These are phyloP conservation scores for Xylaria sp. DNA, from an alignment of 2,329 filamentous ascomycete genomes.

Conservation along the genomic window DNA sequence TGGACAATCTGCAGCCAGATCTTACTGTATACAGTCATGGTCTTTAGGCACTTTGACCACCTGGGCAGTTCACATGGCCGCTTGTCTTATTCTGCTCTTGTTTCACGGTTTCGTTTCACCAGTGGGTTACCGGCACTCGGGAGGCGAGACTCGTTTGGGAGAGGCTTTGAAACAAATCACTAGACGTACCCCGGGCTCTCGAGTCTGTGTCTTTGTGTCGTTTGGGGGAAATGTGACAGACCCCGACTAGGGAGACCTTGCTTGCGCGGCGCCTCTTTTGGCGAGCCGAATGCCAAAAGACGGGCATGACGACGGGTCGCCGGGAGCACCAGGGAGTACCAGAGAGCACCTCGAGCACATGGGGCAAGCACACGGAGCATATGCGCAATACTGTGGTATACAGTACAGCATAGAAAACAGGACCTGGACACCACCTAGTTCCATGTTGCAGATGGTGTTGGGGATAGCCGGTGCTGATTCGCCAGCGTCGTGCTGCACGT, in stretches of 20 bases:
- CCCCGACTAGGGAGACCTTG: constrained; percentile 9
- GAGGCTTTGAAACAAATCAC: constrained; percentile 32
- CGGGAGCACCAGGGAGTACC: constrained; percentile 7
- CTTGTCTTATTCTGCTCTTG: constrained; percentile 9
- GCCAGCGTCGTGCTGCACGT: constrained; percentile 40
- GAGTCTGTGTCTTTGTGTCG: constrained; percentile 13
- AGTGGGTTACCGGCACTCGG: constrained; percentile 30
- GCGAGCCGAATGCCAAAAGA: constrained; percentile 18
- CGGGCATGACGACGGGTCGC: constrained; percentile 19
- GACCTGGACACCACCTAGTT: constrained; percentile 29
- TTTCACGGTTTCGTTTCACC: constrained; percentile 28
- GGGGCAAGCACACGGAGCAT: constrained; percentile 25
- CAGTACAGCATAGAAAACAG: constrained; percentile 23
- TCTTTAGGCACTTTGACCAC: background rate
- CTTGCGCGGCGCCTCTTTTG: constrained; percentile 3
- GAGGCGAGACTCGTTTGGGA: constrained; percentile 33
- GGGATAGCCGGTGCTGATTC: constrained; percentile 43
- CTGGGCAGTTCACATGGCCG: background rate
- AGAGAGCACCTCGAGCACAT: constrained; percentile 15
- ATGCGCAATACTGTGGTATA: constrained; percentile 16
- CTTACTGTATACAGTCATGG: constrained; percentile 24
- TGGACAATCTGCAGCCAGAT: constrained; percentile 4
- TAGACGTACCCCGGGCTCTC: constrained; percentile 12
- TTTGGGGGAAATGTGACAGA: constrained; percentile 19
- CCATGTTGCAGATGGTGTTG: constrained; percentile 32